These are phyloP conservation scores for Hemileccinum impolitum DNA, from an alignment of 768 basidiomycete genomes.

Conservation along the genomic window DNA sequence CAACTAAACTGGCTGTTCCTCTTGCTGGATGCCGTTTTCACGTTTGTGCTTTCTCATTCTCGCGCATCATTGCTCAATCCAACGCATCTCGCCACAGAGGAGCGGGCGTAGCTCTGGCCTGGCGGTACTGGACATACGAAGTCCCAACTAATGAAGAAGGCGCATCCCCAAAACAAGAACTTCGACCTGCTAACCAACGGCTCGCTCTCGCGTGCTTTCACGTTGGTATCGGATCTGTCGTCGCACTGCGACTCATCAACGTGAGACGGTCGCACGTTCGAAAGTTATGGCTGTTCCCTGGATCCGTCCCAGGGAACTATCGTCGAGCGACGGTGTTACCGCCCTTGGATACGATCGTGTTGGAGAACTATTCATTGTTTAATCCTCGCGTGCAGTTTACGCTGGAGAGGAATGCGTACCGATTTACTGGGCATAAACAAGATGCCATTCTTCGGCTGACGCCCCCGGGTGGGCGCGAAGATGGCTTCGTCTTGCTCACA, in stretches of 20 bases:
- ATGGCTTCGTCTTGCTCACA: constrained; percentile 20
- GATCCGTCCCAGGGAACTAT: constrained; percentile 20
- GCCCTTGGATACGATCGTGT: constrained; percentile 24
- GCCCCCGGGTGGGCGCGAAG: constrained; percentile 11
- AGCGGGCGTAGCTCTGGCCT: constrained; percentile 24
- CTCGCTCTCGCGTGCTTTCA: constrained; percentile 28
- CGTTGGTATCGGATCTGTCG: constrained; percentile 26
- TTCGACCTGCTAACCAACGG: constrained; percentile 30
- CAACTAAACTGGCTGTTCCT: constrained; percentile 28
- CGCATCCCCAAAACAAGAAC: constrained; percentile 15
- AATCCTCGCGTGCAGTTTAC: constrained; percentile 23
- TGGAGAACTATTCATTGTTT: constrained; percentile 21
- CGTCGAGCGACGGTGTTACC: constrained; percentile 17
- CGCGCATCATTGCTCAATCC: background rate
- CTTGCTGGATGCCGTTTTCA: constrained; percentile 28
- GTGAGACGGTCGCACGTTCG: constrained; percentile 27
- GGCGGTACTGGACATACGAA: constrained; percentile 28
- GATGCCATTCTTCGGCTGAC: constrained; percentile 20
- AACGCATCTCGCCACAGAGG: constrained; percentile 11
- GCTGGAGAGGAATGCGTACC: constrained; percentile 23
- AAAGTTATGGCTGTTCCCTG: constrained; percentile 31
- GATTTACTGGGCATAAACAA: constrained; percentile 17
- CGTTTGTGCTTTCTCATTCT: constrained; percentile 16
- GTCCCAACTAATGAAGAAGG: constrained; percentile 14
- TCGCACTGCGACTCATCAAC: constrained; percentile 27